Base-by-base conservation (phyloP, 1,139 yeast species). In the Candida tunisiensis region DNA sequence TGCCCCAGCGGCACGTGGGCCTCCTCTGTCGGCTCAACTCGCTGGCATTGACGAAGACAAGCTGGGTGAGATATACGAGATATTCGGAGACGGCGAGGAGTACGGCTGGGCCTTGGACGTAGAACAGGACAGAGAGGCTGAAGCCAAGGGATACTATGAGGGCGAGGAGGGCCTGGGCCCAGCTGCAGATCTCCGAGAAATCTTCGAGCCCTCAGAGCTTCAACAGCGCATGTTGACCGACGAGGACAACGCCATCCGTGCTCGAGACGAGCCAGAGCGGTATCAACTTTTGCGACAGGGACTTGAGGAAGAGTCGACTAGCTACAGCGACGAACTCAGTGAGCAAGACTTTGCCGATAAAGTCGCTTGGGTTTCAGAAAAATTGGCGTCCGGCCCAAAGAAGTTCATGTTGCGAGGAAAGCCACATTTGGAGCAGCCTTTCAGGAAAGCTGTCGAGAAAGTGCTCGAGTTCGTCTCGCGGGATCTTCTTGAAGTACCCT, bases 71-170 rank as follows among this genome's bases (percentile, higher is more conserved):
- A 67, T 88, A 43, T 83, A 73, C 45, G 98, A 88, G 50, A 85
- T 88, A 7, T 88, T 88, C 47, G 99, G 99, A 35, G 91, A 83
- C 49, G 99, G 98, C 25, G 88, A 75, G 34, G 96, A 85, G 48
- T 88, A 88, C 51, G 95, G 82, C 35, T 88, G 96, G 96, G 98
- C 98, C 3, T 61, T 91, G 33, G 95, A 82, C 43, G 85, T 83
- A 19, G 93, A 82, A 53, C 83, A 75, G 38, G 77, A 73, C 34
- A 52, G 54, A 19, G 57, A 48, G 16, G 60, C 54, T 10, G 48
- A 44, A 15, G 41, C 39, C 9, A 51, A 40, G 7, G 61, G 53
- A 11, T 60, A 56, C 27, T 54, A 42, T 22, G 55, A 47, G 23
- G 51, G 42, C n/a, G 64, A 55, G 5, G 56, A 53, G 20, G 40